A percentile compares a stretch with the other conserved stretches of the same genome.
Conservation (phyloP, 345 rosid species). For the Cochlearia excelsa region DNA sequence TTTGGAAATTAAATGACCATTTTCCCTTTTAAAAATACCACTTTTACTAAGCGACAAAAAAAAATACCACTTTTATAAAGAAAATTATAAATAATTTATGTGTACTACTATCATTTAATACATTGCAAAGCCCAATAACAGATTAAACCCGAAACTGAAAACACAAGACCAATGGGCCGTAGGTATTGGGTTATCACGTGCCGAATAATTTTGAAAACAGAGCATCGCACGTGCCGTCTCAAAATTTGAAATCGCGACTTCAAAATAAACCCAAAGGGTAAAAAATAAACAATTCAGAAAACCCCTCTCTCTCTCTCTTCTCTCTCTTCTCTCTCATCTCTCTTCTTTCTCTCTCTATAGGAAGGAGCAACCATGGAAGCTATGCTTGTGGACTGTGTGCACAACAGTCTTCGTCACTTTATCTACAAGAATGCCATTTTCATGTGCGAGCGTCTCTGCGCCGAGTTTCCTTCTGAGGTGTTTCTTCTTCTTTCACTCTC, state of each 20-base stretch:
- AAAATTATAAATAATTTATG: too few relatives aligned
- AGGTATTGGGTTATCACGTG: slow-evolving; percentile 24
- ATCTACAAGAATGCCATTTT: slow-evolving; percentile 81
- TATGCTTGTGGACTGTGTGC: slow-evolving; percentile 71
- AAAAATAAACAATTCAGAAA: slow-evolving; percentile 27
- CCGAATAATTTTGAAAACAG: slow-evolving; percentile 21
- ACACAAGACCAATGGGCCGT: neutral
- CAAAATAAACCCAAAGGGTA: slow-evolving; percentile 11
- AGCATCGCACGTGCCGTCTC: slow-evolving; percentile 32
- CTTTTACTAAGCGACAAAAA: too few relatives aligned
- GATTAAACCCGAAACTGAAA: neutral
- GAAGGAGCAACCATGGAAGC: slow-evolving; percentile 69
- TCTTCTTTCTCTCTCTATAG: too few relatives aligned
- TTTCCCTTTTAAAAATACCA: too few relatives aligned
- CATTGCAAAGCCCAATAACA: slow-evolving; percentile 14
- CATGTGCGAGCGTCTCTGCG: slow-evolving; percentile 96
- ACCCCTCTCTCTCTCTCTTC: slow-evolving; percentile 20
- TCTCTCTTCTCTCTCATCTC: slow-evolving; percentile 3
- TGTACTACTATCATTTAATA: too few relatives aligned
- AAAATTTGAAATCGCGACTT: slow-evolving; percentile 32
- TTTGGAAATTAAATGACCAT: too few relatives aligned
- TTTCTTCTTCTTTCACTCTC: neutral
- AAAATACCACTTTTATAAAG: too few relatives aligned
- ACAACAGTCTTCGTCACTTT: slow-evolving; percentile 83
- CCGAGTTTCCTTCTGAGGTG: slow-evolving; percentile 99